phyloP scores from a whole-genome alignment of 805 yeast genomes.

The Brettanomyces naardenensis region DNA sequence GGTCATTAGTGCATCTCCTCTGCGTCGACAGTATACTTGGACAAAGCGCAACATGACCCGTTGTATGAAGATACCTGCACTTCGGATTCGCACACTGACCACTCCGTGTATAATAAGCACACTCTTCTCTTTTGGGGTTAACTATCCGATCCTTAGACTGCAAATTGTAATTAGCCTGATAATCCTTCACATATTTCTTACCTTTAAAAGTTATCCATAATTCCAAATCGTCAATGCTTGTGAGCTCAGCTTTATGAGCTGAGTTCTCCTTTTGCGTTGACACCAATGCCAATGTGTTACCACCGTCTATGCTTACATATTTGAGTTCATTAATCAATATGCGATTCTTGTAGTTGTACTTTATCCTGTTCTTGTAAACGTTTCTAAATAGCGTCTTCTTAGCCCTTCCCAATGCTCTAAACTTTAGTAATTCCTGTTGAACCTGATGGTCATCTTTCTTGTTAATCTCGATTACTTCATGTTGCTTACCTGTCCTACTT shows the following conservation, averaged over 20 bases:
- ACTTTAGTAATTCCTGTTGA: neutral
- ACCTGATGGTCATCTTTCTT: too few relatives aligned
- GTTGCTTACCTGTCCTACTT: neutral
- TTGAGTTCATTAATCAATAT: slow-evolving; percentile 31
- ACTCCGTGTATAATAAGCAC: slow-evolving; percentile 28
- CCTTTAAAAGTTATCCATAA: slow-evolving; percentile 10
- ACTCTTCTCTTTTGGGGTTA: slow-evolving; percentile 6
- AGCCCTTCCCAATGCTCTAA: slow-evolving; percentile 1
- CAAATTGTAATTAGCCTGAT: slow-evolving; percentile 18
- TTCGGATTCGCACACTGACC: slow-evolving; percentile 43
- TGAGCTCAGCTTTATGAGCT: slow-evolving; percentile 8
- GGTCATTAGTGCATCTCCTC: slow-evolving; percentile 37
- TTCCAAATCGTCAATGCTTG: slow-evolving; percentile 15
- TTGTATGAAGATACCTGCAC: slow-evolving; percentile 50
- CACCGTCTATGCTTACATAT: slow-evolving; percentile 35
- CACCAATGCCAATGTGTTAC: slow-evolving; percentile 34
- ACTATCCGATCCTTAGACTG: slow-evolving; percentile 3
- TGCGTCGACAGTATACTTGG: slow-evolving; percentile 31
- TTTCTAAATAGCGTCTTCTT: slow-evolving; percentile 1
- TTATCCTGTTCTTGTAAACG: slow-evolving; percentile 25
- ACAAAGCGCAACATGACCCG: slow-evolving; percentile 47
- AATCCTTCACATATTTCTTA: slow-evolving; percentile 15
- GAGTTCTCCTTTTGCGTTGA: slow-evolving; percentile 14
- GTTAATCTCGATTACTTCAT: too few relatives aligned
- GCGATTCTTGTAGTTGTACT: slow-evolving; percentile 39